phyloP scores from a whole-genome alignment of 495 filamentous ascomycete genomes.

The Xylaria sp. region DNA sequence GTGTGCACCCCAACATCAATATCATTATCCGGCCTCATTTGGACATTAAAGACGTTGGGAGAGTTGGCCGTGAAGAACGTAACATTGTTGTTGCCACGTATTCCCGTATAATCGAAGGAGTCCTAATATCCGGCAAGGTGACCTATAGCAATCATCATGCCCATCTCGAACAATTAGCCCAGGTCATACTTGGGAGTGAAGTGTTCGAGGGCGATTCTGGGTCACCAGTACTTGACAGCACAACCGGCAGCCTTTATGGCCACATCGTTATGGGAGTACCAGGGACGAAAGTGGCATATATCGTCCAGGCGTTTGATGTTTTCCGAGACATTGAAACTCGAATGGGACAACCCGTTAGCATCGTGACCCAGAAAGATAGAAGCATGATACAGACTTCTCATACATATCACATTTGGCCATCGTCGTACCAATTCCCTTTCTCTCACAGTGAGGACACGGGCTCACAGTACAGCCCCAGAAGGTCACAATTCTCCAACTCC shows the following conservation, averaged over 20 bases:
- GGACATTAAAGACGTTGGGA: background rate
- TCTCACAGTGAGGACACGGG: too few relatives aligned
- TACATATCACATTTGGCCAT: background rate
- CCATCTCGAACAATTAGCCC: constrained; percentile 2
- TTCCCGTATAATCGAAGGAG: background rate
- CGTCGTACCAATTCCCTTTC: too few relatives aligned
- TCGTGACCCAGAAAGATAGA: background rate
- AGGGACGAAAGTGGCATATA: constrained; percentile 34
- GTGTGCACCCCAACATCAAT: background rate
- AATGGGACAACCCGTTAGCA: background rate
- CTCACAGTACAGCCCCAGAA: too few relatives aligned
- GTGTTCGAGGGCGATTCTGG: constrained; percentile 37
- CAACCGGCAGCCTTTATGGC: constrained; percentile 34
- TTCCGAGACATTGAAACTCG: constrained; percentile 18
- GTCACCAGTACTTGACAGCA: constrained; percentile 34
- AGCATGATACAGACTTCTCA: background rate
- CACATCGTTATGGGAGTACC: constrained; percentile 36
- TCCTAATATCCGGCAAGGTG: constrained; percentile 17
- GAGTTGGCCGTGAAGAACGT: background rate
- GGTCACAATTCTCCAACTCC: too few relatives aligned
- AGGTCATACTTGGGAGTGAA: background rate
- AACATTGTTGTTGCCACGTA: constrained; percentile 16
- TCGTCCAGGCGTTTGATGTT: constrained; percentile 30
- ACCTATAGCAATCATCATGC: constrained; percentile 5
- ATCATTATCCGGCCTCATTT: background rate